phyloP scores from a whole-genome alignment of 306 rosid species.

The Inga laurina region DNA sequence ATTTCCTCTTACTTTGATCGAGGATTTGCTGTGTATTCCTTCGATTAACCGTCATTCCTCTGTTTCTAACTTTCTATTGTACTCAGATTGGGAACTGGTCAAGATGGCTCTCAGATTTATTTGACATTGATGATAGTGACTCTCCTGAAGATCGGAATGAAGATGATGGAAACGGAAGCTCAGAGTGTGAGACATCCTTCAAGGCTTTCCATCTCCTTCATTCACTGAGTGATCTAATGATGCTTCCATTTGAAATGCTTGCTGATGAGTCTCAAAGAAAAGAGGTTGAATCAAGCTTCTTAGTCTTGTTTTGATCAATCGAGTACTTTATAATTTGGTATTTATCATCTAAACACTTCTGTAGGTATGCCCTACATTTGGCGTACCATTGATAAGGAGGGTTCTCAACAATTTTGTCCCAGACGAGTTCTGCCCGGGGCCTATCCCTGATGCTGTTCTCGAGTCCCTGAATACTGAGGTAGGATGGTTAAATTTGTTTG shows the following conservation, averaged over 20 bases:
- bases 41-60: conserved; percentile 31
- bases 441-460: conserved; percentile 64
- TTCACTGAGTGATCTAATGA: conserved; percentile 85
- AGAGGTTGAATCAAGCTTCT: conserved; percentile 58
- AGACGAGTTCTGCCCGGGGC: conserved; percentile 80
- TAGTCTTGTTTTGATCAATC: background rate
- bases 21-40: conserved; percentile 27
- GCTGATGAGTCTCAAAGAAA: conserved; percentile 60
- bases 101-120: conserved; percentile 81
- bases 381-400: conserved; percentile 62
- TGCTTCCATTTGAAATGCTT: conserved; percentile 86
- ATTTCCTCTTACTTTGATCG: conserved; percentile 22
- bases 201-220: conserved; percentile 77
- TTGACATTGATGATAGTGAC: conserved; percentile 74
- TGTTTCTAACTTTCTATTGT: background rate
- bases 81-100: conserved; percentile 91
- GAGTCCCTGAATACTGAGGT: conserved; percentile 71
- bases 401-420: conserved; percentile 80
- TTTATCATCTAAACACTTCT: background rate
- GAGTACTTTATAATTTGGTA: background rate
- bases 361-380: conserved; percentile 81
- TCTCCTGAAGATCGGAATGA: conserved; percentile 47
- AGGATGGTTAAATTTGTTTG: conserved; percentile 28
- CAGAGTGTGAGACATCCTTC: conserved; percentile 53
- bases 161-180: conserved; percentile 35